phyloP scores from a whole-genome alignment of 1,284 basidiomycete genomes.

The Anthracocystis panici-leucophaei region DNA sequence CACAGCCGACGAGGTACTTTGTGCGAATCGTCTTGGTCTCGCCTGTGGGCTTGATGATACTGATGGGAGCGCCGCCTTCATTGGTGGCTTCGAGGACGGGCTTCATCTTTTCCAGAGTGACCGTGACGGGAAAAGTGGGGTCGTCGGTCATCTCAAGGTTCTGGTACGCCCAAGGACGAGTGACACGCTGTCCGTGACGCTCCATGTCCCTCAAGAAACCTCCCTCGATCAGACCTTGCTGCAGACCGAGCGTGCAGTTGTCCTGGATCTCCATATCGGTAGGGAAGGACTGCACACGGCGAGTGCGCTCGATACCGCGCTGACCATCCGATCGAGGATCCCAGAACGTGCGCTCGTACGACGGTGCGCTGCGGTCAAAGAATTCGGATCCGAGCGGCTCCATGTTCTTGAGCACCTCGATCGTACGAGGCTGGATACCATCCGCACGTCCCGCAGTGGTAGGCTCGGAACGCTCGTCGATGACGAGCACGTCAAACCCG shows the following conservation, averaged over 20 bases:
- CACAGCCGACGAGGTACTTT: conserved; percentile 71
- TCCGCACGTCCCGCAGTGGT: conserved; percentile 71
- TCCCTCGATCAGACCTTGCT: conserved; percentile 71
- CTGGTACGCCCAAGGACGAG: conserved; percentile 65
- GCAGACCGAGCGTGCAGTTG: conserved; percentile 70
- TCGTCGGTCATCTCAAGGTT: conserved; percentile 57
- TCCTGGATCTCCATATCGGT: conserved; percentile 71
- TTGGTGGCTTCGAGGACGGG: conserved; percentile 56
- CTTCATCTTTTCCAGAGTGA: conserved; percentile 64
- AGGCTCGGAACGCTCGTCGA: conserved; percentile 69
- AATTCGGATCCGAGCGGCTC: conserved; percentile 67
- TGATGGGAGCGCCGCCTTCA: conserved; percentile 57
- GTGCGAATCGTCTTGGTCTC: conserved; percentile 65
- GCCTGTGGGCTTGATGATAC: conserved; percentile 61
- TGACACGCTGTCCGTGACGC: conserved; percentile 66
- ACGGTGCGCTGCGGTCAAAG: conserved; percentile 61
- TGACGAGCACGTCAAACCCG: conserved; percentile 61
- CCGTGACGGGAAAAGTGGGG: conserved; percentile 54
- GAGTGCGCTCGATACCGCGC: conserved; percentile 68
- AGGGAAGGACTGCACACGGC: conserved; percentile 70
- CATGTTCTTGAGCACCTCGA: conserved; percentile 76
- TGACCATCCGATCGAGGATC: conserved; percentile 65
- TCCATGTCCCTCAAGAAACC: conserved; percentile 70
- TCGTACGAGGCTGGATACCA: conserved; percentile 71
- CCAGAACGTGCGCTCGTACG: conserved; percentile 71